Base-by-base conservation (phyloP, 257 asterid genomes). In the Solanum lycopersicoides region DNA sequence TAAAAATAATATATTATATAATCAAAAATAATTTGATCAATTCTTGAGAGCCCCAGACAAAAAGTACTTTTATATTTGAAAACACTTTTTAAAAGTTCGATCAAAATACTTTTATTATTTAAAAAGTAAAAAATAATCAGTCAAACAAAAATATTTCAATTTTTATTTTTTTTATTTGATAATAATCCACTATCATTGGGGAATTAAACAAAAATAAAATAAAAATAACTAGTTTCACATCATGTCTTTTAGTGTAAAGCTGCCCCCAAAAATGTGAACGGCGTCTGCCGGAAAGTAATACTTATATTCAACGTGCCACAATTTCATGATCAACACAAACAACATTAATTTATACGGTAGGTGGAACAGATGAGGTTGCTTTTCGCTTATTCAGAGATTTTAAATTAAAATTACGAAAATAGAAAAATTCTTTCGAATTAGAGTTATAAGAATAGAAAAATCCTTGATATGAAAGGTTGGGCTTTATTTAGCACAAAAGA, bases 381-480 rank as follows among this genome's bases (percentile, higher is more conserved):
- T 47, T 0, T 6, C n/a, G 1, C 0, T 53, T 56, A 56, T 18
- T 56, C 4, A 56, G 2, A 56, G 0, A 0, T 56, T 6, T 56
- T 0, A 0, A 9, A 42, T 42, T 41, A 2, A 1, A 42, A 0
- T 10, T 9, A 10, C 1, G 8, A 42, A 1, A 42, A 9, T 9
- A 2, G 3, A 42, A 41, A 42, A 42, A 39, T 8, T 7, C 0
- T 39, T 39, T 39, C 3, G 3, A 50, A 2, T 50, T 50, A 0
- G 3, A 50, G 3, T 15, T 50, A 5, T 0, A 16, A 15, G 9
- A 53, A 53, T 0, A 18, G 4, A 53, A 50, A 5, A 16, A 50
- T 50, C 9, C 23, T 6, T 16, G 10, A 18, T 18, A 53, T 4
- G 0, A 6, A 53, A 53, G 3, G 0, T 53, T 6, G n/a, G 23